Evolutionary conservation across 2,329 filamentous ascomycete species (phyloP), one percentile per base, ranked within the genome.

Genomic region (Colletotrichum tanaceti): DNA sequence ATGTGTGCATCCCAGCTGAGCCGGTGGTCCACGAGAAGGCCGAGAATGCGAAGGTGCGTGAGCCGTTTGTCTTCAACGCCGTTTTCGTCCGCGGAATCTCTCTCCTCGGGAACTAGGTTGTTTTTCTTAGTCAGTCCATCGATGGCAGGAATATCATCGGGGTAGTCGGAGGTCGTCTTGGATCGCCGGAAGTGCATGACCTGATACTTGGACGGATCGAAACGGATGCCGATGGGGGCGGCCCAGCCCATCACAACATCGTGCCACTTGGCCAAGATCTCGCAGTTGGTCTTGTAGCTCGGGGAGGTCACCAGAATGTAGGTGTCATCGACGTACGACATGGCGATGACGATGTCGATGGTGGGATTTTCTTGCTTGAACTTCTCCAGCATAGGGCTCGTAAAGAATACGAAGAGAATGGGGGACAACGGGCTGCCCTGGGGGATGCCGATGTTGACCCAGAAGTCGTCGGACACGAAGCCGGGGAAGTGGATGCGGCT

Each of bases 401-500:
- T 38, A 20, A 58, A 67, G n/a, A 63, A 44, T 6, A 58, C 35
- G n/a, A 63, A 67, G 24, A 58, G 58, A 9, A 67, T 67, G 43
- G 64, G 64, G 1, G 64, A 63, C 10, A 67, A 4, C 5, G 64
- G 58, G 16, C 58, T 67, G 1, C 64, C 58, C 43, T 67, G 64
- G 7, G 58, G 58, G n/a, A 67, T 63, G n/a, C 64, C 52, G 35
- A 63, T 5, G 16, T 63, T 57, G 16, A 57, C 35, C 58, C 50
- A 55, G 4, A 49, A 63, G 20, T 35, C 28, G 3, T 38, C 16
- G 1, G 63, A 59, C n/a, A 22, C 28, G 54, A 35, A 7, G 18
- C 47, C 63, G 16, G 54, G 47, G 3, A 53, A 18, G 18, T 35
- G n/a, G 32, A 46, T 9, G n/a, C 14, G 24, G 5, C 35, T 59